These are phyloP conservation scores for Petunia axillaris DNA, from an alignment of 257 asterid species.

Conservation along the genomic window DNA sequence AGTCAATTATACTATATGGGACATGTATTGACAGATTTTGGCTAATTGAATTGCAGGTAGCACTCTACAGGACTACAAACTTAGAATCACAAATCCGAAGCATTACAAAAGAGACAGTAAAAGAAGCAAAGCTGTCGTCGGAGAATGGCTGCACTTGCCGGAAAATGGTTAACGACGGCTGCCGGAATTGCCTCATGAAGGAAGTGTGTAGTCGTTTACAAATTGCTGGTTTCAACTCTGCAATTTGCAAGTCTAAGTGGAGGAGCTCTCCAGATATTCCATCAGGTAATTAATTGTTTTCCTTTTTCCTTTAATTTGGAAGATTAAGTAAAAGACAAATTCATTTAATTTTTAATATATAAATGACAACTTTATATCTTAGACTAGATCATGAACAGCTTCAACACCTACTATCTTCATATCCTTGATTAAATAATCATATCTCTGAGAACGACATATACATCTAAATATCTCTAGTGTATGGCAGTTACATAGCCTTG, in stretches of 20 bases:
- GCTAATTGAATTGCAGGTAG: conserved; percentile 45
- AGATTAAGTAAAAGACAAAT: background rate
- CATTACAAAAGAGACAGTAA: conserved; percentile 58
- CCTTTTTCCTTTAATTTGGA: background rate
- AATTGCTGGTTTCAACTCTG: conserved; percentile 62
- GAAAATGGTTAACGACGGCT: conserved; percentile 37
- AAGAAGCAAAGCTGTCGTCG: conserved; percentile 41
- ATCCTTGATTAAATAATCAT: background rate
- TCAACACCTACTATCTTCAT: background rate
- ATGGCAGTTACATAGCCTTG: background rate
- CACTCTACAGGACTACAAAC: conserved; percentile 71
- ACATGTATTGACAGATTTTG: too few relatives aligned
- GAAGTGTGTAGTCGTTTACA: conserved; percentile 67
- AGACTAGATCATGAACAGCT: background rate
- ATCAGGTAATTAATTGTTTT: conserved; percentile 55
- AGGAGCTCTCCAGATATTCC: conserved; percentile 69
- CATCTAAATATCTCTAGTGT: conserved; percentile 1
- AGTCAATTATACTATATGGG: too few relatives aligned
- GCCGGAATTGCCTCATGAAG: conserved; percentile 80
- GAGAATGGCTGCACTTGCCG: conserved; percentile 52
- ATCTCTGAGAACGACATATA: background rate
- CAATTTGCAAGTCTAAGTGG: conserved; percentile 96
- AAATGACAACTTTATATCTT: conserved; percentile 10
- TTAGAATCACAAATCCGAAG: conserved; percentile 66
- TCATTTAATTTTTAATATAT: background rate